phyloP scores from a whole-genome alignment of 495 filamentous ascomycete genomes.

The Hypoxylon perforatum region DNA sequence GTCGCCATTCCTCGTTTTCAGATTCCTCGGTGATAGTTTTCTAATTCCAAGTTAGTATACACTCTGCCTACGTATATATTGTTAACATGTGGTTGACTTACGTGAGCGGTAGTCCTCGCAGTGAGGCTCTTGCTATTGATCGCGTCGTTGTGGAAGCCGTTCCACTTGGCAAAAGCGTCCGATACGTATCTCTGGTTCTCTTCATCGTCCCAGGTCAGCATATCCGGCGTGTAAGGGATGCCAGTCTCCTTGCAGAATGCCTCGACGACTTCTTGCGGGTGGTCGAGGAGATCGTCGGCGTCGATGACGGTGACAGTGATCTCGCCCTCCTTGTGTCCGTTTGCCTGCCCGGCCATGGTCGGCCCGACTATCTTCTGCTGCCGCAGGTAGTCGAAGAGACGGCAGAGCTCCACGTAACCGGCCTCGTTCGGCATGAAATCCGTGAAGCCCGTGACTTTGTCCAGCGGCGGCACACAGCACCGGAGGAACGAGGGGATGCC shows the following conservation, averaged over 20 bases:
- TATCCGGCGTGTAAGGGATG: conserved; percentile 72
- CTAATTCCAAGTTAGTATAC: conserved; percentile 32
- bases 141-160: conserved; percentile 94
- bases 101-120: conserved; percentile 68
- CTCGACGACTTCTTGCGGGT: conserved; percentile 76
- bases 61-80: background rate
- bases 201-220: conserved; percentile 86
- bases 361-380: conserved; percentile 72
- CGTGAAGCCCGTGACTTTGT: conserved; percentile 83
- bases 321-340: conserved; percentile 36
- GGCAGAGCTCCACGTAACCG: conserved; percentile 87
- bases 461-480: conserved; percentile 91
- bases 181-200: conserved; percentile 71
- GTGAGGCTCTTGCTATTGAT: conserved; percentile 80
- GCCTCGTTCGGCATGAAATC: conserved; percentile 87
- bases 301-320: conserved; percentile 85
- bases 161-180: conserved; percentile 92
- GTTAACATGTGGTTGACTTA: conserved; percentile 60
- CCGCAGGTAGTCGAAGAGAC: conserved; percentile 84
- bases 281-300: conserved; percentile 91
- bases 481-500: conserved; percentile 94
- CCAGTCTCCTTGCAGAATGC: conserved; percentile 83
- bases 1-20: conserved; percentile 80
- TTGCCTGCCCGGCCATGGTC: conserved; percentile 58
- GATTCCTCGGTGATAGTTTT: conserved; percentile 62